Evolutionary conservation across 768 basidiomycete genomes (phyloP).

Genomic region (Collybia nuda): DNA sequence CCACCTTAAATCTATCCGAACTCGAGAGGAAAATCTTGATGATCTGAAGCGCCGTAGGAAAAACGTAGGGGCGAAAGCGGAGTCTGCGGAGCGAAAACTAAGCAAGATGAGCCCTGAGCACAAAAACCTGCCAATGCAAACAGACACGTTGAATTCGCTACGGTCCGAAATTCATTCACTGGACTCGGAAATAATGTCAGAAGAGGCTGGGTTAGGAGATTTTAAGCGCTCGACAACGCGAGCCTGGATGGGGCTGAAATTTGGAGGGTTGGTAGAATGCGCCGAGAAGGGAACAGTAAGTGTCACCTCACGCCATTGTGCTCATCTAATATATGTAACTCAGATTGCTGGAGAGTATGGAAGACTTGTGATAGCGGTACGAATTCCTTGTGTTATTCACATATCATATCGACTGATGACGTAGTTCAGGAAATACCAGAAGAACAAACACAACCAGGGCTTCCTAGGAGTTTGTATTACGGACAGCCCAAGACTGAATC

Average conservation of each 20-base stretch:
- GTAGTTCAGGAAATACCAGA: slow-evolving; percentile 69
- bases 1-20: slow-evolving; percentile 80
- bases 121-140: slow-evolving; percentile 77
- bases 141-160: slow-evolving; percentile 66
- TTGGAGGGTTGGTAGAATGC: slow-evolving; percentile 82
- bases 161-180: slow-evolving; percentile 75
- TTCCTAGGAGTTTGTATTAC: slow-evolving; percentile 70
- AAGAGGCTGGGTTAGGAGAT: slow-evolving; percentile 80
- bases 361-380: slow-evolving; percentile 46
- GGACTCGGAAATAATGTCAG: slow-evolving; percentile 81
- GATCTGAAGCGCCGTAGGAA: slow-evolving; percentile 72
- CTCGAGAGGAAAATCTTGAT: slow-evolving; percentile 81
- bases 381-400: slow-evolving; percentile 10
- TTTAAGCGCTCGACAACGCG: slow-evolving; percentile 74
- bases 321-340: slow-evolving; percentile 1
- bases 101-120: slow-evolving; percentile 88
- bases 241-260: slow-evolving; percentile 79
- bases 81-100: slow-evolving; percentile 85
- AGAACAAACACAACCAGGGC: slow-evolving; percentile 78
- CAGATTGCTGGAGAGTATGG: slow-evolving; percentile 58
- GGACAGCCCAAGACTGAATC: slow-evolving; percentile 63
- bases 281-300: slow-evolving; percentile 75
- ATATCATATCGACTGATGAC: background rate
- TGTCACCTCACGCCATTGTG: slow-evolving; percentile 2
- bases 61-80: slow-evolving; percentile 66